Conservation (phyloP, 345 rosid genomes). For the Citrus mangshanensis region DNA sequence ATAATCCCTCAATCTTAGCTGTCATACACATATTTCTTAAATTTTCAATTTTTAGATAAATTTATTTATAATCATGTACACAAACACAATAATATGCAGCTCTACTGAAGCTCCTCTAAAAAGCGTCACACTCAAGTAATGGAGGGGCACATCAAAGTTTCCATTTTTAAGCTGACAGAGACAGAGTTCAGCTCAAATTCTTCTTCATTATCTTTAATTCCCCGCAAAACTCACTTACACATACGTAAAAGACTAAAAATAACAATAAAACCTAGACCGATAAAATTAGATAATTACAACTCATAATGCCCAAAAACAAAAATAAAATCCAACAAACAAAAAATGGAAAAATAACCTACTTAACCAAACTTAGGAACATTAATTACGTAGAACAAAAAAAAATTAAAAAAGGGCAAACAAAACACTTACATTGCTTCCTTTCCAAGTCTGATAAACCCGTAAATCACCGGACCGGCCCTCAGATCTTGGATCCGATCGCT, state of each 20-base stretch:
- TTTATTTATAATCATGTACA: background rate
- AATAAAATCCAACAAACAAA: background rate
- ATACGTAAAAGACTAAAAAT: background rate
- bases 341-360: constrained; percentile 8
- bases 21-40: background rate
- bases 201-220: background rate
- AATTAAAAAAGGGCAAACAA: background rate
- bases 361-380: background rate
- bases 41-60: background rate
- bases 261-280: background rate
- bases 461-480: constrained; percentile 49
- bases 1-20: background rate
- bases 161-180: background rate
- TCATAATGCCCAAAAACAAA: background rate
- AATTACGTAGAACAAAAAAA: background rate
- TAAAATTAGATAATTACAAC: background rate
- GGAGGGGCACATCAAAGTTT: background rate
- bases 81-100: background rate
- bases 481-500: constrained; percentile 69
- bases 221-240: background rate
- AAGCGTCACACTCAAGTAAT: background rate
- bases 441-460: constrained; percentile 85
- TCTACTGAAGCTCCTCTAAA: background rate
- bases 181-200: background rate
- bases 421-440: constrained; percentile 83